phyloP scores from a whole-genome alignment of 1,284 basidiomycete species.

The Cystobasidium slooffiae region DNA sequence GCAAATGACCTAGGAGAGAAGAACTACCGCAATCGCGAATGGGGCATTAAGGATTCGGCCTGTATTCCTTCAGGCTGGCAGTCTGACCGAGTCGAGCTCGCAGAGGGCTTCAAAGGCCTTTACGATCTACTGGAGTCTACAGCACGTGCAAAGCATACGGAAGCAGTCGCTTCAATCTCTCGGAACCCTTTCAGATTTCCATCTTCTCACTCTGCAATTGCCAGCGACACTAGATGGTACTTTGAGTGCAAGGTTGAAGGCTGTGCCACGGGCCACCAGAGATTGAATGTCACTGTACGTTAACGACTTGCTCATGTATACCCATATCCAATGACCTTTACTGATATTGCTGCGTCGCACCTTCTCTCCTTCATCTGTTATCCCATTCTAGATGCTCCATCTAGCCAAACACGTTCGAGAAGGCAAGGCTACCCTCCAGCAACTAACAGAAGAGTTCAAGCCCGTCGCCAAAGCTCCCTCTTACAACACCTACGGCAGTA shows the following conservation, averaged over 20 bases:
- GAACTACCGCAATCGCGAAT: not conserved
- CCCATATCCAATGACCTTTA: too few relatives aligned
- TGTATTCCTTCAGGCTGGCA: conserved; percentile 15
- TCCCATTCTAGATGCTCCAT: conserved; percentile 2
- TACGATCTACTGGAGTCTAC: not conserved
- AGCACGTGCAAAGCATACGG: not conserved
- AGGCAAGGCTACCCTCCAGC: not conserved
- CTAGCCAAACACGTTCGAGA: not conserved
- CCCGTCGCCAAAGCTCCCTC: not conserved
- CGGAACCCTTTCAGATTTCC: not conserved
- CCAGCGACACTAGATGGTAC: not conserved
- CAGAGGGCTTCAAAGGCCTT: not conserved
- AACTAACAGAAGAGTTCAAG: conserved; percentile 2
- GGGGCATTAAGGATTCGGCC: not conserved
- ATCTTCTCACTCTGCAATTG: not conserved
- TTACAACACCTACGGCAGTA: not conserved
- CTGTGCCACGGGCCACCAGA: not conserved
- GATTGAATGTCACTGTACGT: not conserved
- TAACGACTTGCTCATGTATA: not conserved
- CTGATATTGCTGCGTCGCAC: not conserved
- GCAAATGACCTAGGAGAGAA: conserved; percentile 8
- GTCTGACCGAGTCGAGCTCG: not conserved
- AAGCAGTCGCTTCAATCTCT: not conserved
- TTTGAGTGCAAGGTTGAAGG: not conserved
- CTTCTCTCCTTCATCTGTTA: not conserved